These are phyloP conservation scores for Debaryomyces maramus DNA, from an alignment of 805 yeast genomes.

Conservation along the genomic window DNA sequence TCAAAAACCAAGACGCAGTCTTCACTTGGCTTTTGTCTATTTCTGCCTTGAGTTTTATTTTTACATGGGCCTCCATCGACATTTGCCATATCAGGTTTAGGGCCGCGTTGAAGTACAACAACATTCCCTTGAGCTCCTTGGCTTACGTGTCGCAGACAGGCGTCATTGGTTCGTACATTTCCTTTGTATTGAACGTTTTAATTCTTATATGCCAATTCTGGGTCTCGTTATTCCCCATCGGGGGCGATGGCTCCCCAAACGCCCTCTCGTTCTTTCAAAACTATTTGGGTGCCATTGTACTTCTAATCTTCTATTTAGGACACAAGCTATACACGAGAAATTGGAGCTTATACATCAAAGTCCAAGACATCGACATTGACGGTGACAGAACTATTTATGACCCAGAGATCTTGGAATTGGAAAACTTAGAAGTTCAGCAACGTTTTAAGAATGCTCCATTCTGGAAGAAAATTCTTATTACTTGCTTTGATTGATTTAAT, in stretches of 20 bases:
- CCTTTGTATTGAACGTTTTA: conserved; percentile 28
- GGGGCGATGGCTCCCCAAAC: conserved; percentile 21
- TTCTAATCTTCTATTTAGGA: conserved; percentile 28
- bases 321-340: conserved; percentile 31
- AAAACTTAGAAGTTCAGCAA: conserved; percentile 24
- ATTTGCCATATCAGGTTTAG: conserved; percentile 42
- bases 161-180: conserved; percentile 37
- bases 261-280: conserved; percentile 30
- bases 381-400: conserved; percentile 33
- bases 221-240: conserved; percentile 43
- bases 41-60: conserved; percentile 41
- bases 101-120: conserved; percentile 33
- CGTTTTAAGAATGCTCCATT: conserved; percentile 15
- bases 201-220: conserved; percentile 44
- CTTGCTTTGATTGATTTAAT: neutral
- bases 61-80: conserved; percentile 44
- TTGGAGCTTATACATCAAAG: conserved; percentile 27
- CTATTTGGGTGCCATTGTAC: conserved; percentile 33
- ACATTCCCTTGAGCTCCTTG: conserved; percentile 26
- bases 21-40: conserved; percentile 44
- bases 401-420: conserved; percentile 31
- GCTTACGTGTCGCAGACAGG: conserved; percentile 42
- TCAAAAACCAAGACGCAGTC: conserved; percentile 37
- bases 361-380: conserved; percentile 32
- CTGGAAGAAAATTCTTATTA: conserved; percentile 11